phyloP scores from a whole-genome alignment of 2,329 filamentous ascomycete species.

The Mycosphaerella sp. region DNA sequence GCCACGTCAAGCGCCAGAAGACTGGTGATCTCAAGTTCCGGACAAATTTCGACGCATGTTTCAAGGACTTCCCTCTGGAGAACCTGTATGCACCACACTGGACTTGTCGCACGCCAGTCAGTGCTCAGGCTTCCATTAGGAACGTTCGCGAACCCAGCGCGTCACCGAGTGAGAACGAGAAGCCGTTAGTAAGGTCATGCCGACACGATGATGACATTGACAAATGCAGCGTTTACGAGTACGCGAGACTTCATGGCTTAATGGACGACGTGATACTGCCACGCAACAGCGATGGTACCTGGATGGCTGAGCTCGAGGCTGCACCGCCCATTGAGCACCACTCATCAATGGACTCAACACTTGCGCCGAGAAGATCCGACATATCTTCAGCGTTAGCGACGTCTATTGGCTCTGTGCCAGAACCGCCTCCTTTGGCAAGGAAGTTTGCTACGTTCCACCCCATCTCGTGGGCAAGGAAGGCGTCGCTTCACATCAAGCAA shows the following conservation, averaged over 20 bases:
- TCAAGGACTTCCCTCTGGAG: conserved; percentile 14
- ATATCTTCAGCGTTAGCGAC: neutral
- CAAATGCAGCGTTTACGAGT: neutral
- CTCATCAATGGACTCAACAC: neutral
- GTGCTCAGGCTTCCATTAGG: conserved; percentile 3
- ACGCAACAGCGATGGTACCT: conserved; percentile 3
- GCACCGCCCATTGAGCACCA: neutral
- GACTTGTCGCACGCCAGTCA: conserved; percentile 8
- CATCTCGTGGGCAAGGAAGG: conserved; percentile 4
- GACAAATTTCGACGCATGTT: conserved; percentile 11
- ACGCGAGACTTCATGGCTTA: conserved; percentile 3
- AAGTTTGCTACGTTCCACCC: conserved; percentile 2
- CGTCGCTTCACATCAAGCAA: conserved; percentile 1
- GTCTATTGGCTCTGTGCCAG: neutral
- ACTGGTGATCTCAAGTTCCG: conserved; percentile 9
- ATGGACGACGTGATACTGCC: conserved; percentile 6
- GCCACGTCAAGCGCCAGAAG: neutral
- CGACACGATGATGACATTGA: neutral
- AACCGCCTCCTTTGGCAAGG: neutral
- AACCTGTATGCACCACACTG: conserved; percentile 7
- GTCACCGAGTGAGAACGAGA: neutral
- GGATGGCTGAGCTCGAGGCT: conserved; percentile 6
- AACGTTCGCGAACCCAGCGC: neutral
- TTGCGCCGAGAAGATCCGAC: neutral
- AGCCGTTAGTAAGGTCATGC: no score